These are phyloP conservation scores for Cladosporium sp. DNA, from an alignment of 2,329 filamentous ascomycete genomes.

Conservation along the genomic window DNA sequence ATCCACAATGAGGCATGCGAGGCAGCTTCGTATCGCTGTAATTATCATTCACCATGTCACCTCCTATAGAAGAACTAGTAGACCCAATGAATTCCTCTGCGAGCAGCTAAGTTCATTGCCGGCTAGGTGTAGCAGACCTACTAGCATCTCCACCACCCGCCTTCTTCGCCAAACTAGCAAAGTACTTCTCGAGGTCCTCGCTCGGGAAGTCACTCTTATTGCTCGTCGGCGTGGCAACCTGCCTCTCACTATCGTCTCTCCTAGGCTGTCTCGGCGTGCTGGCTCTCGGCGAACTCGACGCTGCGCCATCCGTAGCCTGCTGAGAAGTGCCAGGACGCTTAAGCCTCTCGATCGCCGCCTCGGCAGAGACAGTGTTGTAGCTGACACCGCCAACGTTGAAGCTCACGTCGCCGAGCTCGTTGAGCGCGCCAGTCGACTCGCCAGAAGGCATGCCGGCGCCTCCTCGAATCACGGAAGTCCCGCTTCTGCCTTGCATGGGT, in stretches of 20 bases:
- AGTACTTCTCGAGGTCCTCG: slow-evolving; percentile 62
- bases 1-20: too few relatives aligned
- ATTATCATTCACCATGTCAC: too few relatives aligned
- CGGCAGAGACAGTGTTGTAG: slow-evolving; percentile 39
- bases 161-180: slow-evolving; percentile 61
- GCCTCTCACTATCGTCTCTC: slow-evolving; percentile 25
- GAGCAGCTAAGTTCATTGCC: neutral
- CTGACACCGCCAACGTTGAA: slow-evolving; percentile 99
- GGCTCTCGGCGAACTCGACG: neutral
- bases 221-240: slow-evolving; percentile 51
- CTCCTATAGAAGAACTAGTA: too few relatives aligned
- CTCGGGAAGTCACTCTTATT: slow-evolving; percentile 56
- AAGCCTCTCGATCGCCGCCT: slow-evolving; percentile 38
- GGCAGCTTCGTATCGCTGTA: too few relatives aligned
- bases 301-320: slow-evolving; percentile 7
- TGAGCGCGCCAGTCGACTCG: slow-evolving; percentile 39
- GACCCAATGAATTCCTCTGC: too few relatives aligned
- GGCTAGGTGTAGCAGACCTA: slow-evolving; percentile 16
- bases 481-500: neutral
- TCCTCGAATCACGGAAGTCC: neutral
- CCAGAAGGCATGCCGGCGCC: slow-evolving; percentile 37
- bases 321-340: slow-evolving; percentile 26
- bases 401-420: slow-evolving; percentile 37
- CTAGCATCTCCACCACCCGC: slow-evolving; percentile 34
- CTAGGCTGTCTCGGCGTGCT: slow-evolving; percentile 29